Base-by-base conservation (phyloP, 2,329 filamentous ascomycete species). In the Talaromyces piceae region DNA sequence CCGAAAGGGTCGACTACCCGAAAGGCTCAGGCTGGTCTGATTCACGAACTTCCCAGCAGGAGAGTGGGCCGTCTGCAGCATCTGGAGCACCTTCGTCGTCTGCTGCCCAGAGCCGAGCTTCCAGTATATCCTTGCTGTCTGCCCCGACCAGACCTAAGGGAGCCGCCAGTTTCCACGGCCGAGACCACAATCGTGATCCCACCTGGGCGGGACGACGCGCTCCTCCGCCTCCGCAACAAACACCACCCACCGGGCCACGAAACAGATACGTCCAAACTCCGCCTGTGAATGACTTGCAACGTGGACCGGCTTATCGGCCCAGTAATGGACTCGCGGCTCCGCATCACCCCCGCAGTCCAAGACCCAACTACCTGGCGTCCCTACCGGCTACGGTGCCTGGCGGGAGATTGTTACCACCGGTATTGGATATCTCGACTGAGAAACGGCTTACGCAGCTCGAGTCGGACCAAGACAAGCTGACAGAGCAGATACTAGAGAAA, bases 131-230 rank as follows among this genome's bases (percentile, higher is more conserved):
- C 26, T 54, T 74, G n/a, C 58, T 74, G 11, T 68, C 70, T 26
- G 73, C 72, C 22, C 74, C 74, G n/a, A 74, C 73, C 8, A 67
- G 72, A 12, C 74, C 74, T 41, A 72, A 73, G 30, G 72, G 73
- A 43, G 67, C 62, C 33, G 53, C 63, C 27, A 62, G 58, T 48
- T 63, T 65, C 20, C 63, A 25, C 28, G 25, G 54, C 27, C 58
- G 59, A 47, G 60, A 63, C 28, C 63, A 25, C 28, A 39, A 55
- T 27, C 58, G 59, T 45, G 60, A 63, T 26, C 63, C 61, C 39
- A 56, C 64, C 20, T 70, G 69, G 61, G 41, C 57, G 41, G 56
- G 64, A 46, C 69, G 71, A 48, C 66, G 66, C 51, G 66, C 65
- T 39, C 66, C 64, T 37, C 33, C 33, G 37, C 49, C 58, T 23